Base-by-base conservation (phyloP, 306 rosid genomes). In the Ormosia semicastrata region DNA sequence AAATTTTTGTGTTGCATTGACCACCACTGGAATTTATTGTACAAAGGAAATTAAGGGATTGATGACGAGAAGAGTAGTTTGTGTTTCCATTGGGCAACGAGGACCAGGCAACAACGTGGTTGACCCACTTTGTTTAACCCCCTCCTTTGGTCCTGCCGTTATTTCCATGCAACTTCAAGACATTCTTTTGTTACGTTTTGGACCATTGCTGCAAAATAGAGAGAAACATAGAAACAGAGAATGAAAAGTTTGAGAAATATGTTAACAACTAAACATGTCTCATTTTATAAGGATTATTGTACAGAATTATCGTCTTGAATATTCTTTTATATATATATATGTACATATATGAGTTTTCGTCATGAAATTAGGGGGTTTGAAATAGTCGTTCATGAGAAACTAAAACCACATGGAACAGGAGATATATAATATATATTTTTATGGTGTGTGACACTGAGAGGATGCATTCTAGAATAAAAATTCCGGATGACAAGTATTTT, bases 61-160 rank as follows among this genome's bases (percentile, higher is more conserved):
- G 24, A 67, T 10, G 1, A 12, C 18, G 18, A 17, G 36, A 37
- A 3, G 9, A 71, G 40, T 56, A 56, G 52, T 29, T 17, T 58
- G 10, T 24, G 44, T 14, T 14, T 43, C 8, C 15, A 29, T 34
- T 58, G 10, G 79, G 7, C 14, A 13, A 64, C 53, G 78, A 59
- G 78, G 54, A 58, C 76, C 40, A 46, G 9, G 63, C 56, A 66
- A 66, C 36, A 68, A 59, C 73, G 82, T 82, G 73, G 29, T 75
- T 75, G 82, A 75, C 72, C 85, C 82, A 46, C 34, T 70, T 77
- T 18, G 9, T 73, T 62, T n/a, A 64, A 63, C 60, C 70, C 52
- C 60, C 60, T 1, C 11, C 5, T 9, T 8, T 17, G 39, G 47
- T 30, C 49, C 17, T 72, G 50, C 32, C 41, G 13, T 36, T 60